Percentiles rank a stretch among this genome's conserved stretches.
phyloP scores from a whole-genome alignment of 164 flowering plant genomes.

The Vitis amurensis region DNA sequence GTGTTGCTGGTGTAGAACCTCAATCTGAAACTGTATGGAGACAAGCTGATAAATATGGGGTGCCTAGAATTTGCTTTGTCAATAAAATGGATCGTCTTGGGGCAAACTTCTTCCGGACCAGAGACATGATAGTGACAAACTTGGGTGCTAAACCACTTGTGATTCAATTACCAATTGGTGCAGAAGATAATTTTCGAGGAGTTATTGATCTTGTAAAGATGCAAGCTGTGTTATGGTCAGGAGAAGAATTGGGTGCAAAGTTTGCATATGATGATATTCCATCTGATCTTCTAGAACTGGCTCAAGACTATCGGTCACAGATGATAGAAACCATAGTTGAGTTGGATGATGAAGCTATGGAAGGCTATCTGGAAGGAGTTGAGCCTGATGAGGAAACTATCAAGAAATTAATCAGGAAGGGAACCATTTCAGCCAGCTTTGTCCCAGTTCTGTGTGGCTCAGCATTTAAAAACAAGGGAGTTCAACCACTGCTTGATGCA shows the following conservation, averaged over 20 bases:
- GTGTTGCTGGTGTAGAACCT: constrained; percentile 98
- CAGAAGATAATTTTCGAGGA: constrained; percentile 84
- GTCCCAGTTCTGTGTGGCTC: constrained; percentile 96
- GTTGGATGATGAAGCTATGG: constrained; percentile 84
- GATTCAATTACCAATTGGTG: constrained; percentile 84
- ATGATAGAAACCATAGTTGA: constrained; percentile 79
- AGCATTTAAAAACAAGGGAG: constrained; percentile 96
- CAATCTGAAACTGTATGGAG: constrained; percentile 99
- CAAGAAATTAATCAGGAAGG: constrained; percentile 79
- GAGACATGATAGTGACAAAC: constrained; percentile 94
- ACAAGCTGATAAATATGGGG: constrained; percentile 96
- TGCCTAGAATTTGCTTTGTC: constrained; percentile 92
- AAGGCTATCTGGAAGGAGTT: constrained; percentile 79
- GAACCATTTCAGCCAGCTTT: constrained; percentile 63
- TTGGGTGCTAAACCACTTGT: constrained; percentile 97
- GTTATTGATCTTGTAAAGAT: constrained; percentile 85
- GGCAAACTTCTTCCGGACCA: constrained; percentile 88
- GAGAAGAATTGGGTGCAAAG: constrained; percentile 94
- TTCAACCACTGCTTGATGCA: constrained; percentile 92
- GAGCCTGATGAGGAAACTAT: constrained; percentile 86
- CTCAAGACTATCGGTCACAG: constrained; percentile 69
- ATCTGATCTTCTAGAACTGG: constrained; percentile 64
- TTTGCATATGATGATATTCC: constrained; percentile 83
- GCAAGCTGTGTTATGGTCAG: constrained; percentile 91
- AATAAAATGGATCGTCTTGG: constrained; percentile 99